phyloP scores from a whole-genome alignment of 2,329 filamentous ascomycete genomes.

The Ceratocystis cubensis region DNA sequence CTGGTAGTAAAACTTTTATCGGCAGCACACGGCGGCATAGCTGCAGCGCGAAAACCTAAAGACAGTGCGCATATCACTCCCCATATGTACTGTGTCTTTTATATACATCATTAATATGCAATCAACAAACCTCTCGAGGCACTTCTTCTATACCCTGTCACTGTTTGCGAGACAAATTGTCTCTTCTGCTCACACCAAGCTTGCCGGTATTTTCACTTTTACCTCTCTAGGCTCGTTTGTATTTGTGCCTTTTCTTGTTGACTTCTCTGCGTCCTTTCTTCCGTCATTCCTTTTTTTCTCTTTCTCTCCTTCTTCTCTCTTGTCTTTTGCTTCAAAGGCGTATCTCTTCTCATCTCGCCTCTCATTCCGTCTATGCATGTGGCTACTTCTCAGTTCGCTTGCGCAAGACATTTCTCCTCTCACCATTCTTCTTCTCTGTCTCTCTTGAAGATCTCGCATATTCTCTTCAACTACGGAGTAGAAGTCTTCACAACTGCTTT shows the following conservation, averaged over 20 bases:
- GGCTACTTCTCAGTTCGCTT: not conserved
- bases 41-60: not conserved
- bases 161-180: not conserved
- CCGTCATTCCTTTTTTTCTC: not conserved
- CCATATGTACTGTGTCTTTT: not conserved
- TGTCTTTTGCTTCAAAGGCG: constrained; percentile 1
- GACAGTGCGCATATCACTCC: not conserved
- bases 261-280: not conserved
- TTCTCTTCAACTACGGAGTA: not conserved
- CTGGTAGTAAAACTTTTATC: no score
- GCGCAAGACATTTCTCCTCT: constrained; percentile 5
- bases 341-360: constrained; percentile 6
- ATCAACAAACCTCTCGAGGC: not conserved
- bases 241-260: not conserved
- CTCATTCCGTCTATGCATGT: constrained; percentile 1
- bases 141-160: not conserved
- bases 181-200: not conserved
- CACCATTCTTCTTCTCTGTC: not conserved
- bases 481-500: not conserved
- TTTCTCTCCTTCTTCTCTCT: not conserved
- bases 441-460: not conserved
- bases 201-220: not conserved
- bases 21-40: no score
- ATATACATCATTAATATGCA: not conserved
- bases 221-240: not conserved